phyloP scores from a whole-genome alignment of 805 yeast genomes.

The Lipomyces kockii region DNA sequence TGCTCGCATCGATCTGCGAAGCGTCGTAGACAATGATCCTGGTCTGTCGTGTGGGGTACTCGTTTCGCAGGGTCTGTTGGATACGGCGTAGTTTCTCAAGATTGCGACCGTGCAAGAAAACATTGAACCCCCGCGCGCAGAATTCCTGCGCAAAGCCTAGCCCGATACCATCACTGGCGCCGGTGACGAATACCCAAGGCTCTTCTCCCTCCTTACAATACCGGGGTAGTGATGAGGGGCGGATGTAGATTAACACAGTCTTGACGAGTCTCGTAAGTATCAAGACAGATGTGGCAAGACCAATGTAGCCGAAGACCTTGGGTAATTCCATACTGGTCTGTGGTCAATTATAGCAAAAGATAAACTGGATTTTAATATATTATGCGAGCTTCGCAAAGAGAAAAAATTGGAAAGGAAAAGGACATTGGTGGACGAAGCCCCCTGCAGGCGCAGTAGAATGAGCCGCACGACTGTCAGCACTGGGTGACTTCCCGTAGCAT shows the following conservation, averaged over 20 bases:
- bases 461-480: no score
- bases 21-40: not conserved
- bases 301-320: not conserved
- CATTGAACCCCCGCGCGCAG: not conserved
- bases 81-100: not conserved
- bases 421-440: no score
- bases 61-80: not conserved
- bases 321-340: not conserved
- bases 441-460: no score
- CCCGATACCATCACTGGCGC: not conserved
- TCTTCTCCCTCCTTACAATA: not conserved
- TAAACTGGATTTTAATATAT: not conserved
- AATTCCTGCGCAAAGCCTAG: not conserved
- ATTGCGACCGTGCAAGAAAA: constrained; percentile 3
- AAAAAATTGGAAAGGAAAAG: no score
- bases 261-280: not conserved
- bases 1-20: not conserved
- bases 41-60: not conserved
- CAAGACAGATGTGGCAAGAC: constrained; percentile 1
- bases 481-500: no score
- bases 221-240: not conserved
- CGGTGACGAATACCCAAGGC: not conserved
- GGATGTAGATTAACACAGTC: not conserved
- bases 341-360: not conserved
- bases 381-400: not conserved